These are phyloP conservation scores for Rubia tinctorum DNA, from an alignment of 305 asterid genomes.

Conservation along the genomic window DNA sequence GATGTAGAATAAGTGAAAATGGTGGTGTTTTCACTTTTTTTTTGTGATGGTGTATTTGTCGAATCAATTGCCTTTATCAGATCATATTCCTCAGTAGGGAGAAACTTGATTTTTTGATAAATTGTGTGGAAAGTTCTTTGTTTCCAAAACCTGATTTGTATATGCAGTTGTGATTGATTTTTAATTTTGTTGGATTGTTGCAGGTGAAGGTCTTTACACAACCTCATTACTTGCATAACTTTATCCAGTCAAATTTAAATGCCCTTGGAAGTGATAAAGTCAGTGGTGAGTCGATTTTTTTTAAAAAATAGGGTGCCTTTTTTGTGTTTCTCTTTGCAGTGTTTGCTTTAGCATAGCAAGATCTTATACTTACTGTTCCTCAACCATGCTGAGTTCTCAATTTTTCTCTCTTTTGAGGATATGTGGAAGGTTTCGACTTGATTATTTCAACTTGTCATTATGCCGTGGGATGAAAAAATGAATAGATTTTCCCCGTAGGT, in stretches of 20 bases:
- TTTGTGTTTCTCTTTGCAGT: too few relatives aligned
- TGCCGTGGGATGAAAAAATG: not conserved
- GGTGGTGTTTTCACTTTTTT: not conserved
- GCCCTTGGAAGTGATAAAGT: constrained; percentile 87
- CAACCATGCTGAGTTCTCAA: not conserved
- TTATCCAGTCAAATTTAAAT: constrained; percentile 82
- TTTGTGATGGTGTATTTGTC: not conserved
- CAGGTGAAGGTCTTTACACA: constrained; percentile 94
- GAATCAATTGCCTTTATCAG: not conserved
- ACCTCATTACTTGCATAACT: constrained; percentile 84
- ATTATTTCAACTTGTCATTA: constrained; percentile 1
- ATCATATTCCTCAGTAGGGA: not conserved
- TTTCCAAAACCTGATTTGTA: not conserved
- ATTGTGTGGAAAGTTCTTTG: not conserved
- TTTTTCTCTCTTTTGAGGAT: not conserved
- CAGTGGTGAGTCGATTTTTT: constrained; percentile 44
- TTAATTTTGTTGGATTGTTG: constrained; percentile 18
- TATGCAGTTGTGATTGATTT: not conserved
- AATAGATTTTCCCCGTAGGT: not conserved
- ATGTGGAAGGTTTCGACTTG: not conserved
- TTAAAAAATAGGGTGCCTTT: too few relatives aligned
- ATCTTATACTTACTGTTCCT: not conserved
- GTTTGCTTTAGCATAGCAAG: not conserved
- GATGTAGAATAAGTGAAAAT: not conserved
- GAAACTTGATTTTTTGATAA: not conserved